A percentile compares a stretch with the other conserved stretches of the same genome.
phyloP scores from a whole-genome alignment of 306 rosid species.

The Echinosophora koreensis region DNA sequence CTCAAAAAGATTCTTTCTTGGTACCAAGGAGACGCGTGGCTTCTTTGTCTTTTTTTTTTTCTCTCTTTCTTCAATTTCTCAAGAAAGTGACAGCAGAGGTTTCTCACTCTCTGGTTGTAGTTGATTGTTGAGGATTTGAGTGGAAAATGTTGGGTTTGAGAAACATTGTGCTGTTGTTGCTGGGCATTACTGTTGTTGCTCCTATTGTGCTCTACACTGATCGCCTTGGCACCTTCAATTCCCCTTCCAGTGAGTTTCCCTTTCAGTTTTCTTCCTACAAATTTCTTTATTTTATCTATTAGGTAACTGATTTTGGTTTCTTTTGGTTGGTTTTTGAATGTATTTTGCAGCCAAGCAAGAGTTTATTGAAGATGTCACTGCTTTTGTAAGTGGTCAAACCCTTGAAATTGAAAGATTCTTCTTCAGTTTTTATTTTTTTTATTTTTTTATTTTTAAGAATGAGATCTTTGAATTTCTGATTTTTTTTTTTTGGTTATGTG shows the following conservation, averaged over 20 bases:
- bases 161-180: conserved; percentile 72
- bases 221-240: conserved; percentile 70
- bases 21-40: not conserved
- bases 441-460: not conserved
- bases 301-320: conserved; percentile 11
- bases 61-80: not conserved
- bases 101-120: not conserved
- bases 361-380: conserved; percentile 66
- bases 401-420: not conserved
- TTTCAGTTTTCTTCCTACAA: not conserved
- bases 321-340: conserved; percentile 24
- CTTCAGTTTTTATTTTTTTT: not conserved
- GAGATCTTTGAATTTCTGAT: conserved; percentile 39
- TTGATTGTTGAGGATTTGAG: not conserved
- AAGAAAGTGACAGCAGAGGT: conserved; percentile 33
- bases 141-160: conserved; percentile 66
- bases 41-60: not conserved
- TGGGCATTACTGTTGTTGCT: conserved; percentile 82
- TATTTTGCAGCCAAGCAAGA: conserved; percentile 65
- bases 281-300: not conserved
- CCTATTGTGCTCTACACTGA: conserved; percentile 89
- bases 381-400: conserved; percentile 66
- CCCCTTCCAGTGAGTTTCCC: conserved; percentile 67
- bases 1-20: conserved; percentile 34
- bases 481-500: conserved; percentile 16